A percentile compares a stretch with the other conserved stretches of the same genome.
These are phyloP conservation scores for Yamadazyma siamensis DNA, from an alignment of 1,139 yeast genomes.

Conservation along the genomic window DNA sequence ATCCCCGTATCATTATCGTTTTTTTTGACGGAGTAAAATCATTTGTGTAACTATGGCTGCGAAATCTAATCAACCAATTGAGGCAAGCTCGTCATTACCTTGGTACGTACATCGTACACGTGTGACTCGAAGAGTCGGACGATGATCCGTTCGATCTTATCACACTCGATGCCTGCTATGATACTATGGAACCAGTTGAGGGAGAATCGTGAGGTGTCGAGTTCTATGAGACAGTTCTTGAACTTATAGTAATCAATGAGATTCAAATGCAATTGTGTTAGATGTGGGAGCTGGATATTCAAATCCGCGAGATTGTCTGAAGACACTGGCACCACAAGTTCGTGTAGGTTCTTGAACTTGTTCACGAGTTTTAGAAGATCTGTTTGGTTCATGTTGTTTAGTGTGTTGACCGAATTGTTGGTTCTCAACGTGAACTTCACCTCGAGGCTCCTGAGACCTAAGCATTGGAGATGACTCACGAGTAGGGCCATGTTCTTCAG, in stretches of 20 bases:
- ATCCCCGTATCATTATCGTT: too few relatives aligned
- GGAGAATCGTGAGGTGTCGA: constrained; percentile 5
- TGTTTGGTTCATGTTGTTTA: constrained; percentile 2
- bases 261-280: constrained; percentile 5
- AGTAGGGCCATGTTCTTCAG: constrained; percentile 10
- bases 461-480: constrained; percentile 5
- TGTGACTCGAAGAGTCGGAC: constrained; percentile 7
- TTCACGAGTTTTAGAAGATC: constrained; percentile 4
- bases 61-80: constrained; percentile 1
- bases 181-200: constrained; percentile 2
- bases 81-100: constrained; percentile 7
- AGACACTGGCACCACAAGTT: constrained; percentile 33
- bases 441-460: constrained; percentile 4
- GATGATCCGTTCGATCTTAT: constrained; percentile 2
- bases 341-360: constrained; percentile 4
- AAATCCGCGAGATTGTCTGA: constrained; percentile 28
- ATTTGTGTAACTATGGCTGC: constrained; percentile 4
- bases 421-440: constrained; percentile 5
- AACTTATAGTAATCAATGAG: constrained; percentile 8
- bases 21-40: too few relatives aligned
- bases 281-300: constrained; percentile 2
- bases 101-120: constrained; percentile 5
- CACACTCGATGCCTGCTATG: constrained; percentile 1
- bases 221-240: constrained; percentile 7
- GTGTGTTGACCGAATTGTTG: constrained; percentile 3